Evolutionary conservation across 2,329 filamentous ascomycete species (phyloP).

Genomic region (Curvularia sp.): DNA sequence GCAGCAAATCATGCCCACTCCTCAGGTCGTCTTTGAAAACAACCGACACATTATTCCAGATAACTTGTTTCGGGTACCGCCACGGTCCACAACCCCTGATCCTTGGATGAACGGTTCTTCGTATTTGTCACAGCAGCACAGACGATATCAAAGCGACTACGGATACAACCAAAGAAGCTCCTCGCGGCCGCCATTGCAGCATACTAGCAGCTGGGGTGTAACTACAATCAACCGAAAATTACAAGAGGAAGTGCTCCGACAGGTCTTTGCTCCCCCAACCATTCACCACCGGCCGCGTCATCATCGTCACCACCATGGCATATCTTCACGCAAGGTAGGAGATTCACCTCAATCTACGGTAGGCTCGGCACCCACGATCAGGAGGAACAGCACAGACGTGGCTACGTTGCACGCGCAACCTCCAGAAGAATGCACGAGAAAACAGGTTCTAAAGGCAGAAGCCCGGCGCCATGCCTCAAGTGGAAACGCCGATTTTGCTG

Average conservation of each 20-base stretch:
- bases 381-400: conserved; percentile 51
- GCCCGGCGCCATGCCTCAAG: conserved; percentile 45
- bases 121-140: conserved; percentile 43
- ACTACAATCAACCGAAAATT: conserved; percentile 88
- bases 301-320: conserved; percentile 69
- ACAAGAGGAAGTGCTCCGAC: conserved; percentile 88
- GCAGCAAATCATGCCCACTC: conserved; percentile 74
- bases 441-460: conserved; percentile 53
- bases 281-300: conserved; percentile 80
- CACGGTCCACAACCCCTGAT: conserved; percentile 49
- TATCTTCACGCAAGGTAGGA: conserved; percentile 58
- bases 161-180: conserved; percentile 33
- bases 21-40: conserved; percentile 91
- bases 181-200: conserved; percentile 54
- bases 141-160: conserved; percentile 47
- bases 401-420: conserved; percentile 35
- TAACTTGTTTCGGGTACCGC: conserved; percentile 74
- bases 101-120: conserved; percentile 42
- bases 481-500: conserved; percentile 21
- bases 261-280: conserved; percentile 85
- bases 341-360: conserved; percentile 36
- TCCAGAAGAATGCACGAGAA: conserved; percentile 50
- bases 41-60: conserved; percentile 92
- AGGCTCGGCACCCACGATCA: conserved; percentile 44
- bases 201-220: conserved; percentile 76